phyloP scores from a whole-genome alignment of 371 early-diverging fungal genomes.

The Syncephalastrum sp. region DNA sequence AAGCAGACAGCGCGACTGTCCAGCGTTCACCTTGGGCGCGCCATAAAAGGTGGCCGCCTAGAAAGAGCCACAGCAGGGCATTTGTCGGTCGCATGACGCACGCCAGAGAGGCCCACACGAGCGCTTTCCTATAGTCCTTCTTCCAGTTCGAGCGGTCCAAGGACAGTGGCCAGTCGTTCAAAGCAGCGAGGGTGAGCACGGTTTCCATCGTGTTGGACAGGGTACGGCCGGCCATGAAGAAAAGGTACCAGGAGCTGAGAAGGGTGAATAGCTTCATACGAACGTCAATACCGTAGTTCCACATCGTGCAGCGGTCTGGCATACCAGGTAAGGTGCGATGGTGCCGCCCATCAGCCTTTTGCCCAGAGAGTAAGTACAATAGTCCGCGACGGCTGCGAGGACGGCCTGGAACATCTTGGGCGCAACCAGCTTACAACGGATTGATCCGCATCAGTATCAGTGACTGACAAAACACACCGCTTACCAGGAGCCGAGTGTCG shows the following conservation, averaged over 20 bases:
- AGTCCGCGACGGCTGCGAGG: conserved; percentile 74
- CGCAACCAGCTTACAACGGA: conserved; percentile 52
- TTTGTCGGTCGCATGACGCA: conserved; percentile 88
- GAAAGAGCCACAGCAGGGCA: conserved; percentile 77
- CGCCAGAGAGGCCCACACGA: conserved; percentile 70
- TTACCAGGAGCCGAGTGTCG: conserved; percentile 53
- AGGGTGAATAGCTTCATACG: conserved; percentile 70
- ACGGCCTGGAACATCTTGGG: conserved; percentile 75
- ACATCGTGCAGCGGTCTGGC: not conserved
- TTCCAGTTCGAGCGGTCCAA: not conserved
- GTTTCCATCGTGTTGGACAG: conserved; percentile 75
- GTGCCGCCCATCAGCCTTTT: conserved; percentile 30
- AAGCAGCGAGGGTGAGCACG: conserved; percentile 59
- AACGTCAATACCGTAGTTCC: not conserved
- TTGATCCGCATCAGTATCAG: not conserved
- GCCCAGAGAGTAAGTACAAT: conserved; percentile 72
- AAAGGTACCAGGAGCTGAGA: conserved; percentile 80
- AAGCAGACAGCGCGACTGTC: conserved; percentile 29
- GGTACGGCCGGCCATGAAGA: conserved; percentile 71
- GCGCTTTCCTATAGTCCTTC: conserved; percentile 42
- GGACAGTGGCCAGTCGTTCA: conserved; percentile 74
- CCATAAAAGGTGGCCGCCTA: conserved; percentile 57
- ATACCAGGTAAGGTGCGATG: conserved; percentile 43
- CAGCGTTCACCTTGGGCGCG: conserved; percentile 11
- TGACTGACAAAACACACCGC: not conserved